These are phyloP conservation scores for Trypanosoma platydactyli DNA, from an alignment of 208 protist species.

Conservation along the genomic window DNA sequence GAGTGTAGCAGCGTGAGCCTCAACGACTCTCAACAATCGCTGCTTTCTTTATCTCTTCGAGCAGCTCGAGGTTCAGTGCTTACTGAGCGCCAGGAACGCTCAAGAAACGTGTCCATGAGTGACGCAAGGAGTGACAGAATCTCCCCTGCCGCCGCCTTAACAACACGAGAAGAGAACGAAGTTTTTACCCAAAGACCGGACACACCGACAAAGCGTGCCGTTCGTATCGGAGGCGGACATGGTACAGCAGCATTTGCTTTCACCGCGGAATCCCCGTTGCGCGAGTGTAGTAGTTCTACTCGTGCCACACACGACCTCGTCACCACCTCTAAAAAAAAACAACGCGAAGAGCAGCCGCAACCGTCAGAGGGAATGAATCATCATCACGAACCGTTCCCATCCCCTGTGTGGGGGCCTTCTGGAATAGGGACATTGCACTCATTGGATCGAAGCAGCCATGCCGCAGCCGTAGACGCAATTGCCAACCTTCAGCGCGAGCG, in stretches of 20 bases:
- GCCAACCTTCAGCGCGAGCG: slow-evolving; percentile 55
- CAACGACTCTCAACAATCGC: slow-evolving; percentile 15
- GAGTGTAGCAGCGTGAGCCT: not conserved
- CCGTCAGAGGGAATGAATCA: slow-evolving; percentile 23
- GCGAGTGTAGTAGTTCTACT: slow-evolving; percentile 23
- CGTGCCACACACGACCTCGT: slow-evolving; percentile 21
- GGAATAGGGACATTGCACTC: slow-evolving; percentile 9
- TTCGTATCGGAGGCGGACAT: not conserved
- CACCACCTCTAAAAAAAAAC: not conserved
- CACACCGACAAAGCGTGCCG: not conserved
- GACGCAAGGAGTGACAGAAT: not conserved
- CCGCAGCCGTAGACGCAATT: slow-evolving; percentile 50
- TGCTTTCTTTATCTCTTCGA: slow-evolving; percentile 6
- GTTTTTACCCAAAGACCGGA: too few species aligned
- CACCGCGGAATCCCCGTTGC: slow-evolving; percentile 1
- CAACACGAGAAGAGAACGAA: too few species aligned
- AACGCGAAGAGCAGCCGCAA: slow-evolving; percentile 8
- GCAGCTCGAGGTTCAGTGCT: slow-evolving; percentile 1
- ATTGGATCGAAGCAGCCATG: slow-evolving; percentile 23
- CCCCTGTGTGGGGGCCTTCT: slow-evolving; percentile 4
- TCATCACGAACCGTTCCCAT: not conserved
- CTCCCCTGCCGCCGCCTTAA: not conserved
- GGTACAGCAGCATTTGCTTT: not conserved
- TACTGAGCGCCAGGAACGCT: not conserved
- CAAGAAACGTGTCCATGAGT: slow-evolving; percentile 4